A percentile compares a stretch with the other conserved stretches of the same genome.
phyloP scores from a whole-genome alignment of 2,329 filamentous ascomycete genomes.

The Stagonosporopsis chrysanthemi region DNA sequence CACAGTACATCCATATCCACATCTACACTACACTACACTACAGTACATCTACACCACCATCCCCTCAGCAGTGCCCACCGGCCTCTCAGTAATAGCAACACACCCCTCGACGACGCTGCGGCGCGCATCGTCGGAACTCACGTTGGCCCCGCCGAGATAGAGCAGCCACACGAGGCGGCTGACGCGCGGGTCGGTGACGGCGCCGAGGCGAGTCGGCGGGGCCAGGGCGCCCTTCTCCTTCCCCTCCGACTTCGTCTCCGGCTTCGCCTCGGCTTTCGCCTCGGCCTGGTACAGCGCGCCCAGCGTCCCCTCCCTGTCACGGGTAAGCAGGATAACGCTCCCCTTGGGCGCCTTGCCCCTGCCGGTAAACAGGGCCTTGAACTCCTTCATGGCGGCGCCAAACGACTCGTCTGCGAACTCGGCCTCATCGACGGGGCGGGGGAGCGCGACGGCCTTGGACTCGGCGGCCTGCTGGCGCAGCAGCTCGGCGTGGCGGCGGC shows the following conservation, averaged over 20 bases:
- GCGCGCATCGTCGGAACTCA: constrained; percentile 83
- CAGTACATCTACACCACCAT: constrained; percentile 1
- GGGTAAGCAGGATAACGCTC: constrained; percentile 75
- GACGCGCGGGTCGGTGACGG: constrained; percentile 79
- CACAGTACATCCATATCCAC: too few species aligned
- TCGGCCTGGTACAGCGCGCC: constrained; percentile 49
- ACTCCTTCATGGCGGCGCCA: constrained; percentile 74
- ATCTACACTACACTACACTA: too few species aligned
- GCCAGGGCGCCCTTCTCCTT: constrained; percentile 52
- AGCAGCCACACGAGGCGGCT: constrained; percentile 86
- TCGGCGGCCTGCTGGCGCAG: constrained; percentile 55
- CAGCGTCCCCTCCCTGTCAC: constrained; percentile 69
- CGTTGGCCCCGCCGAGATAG: constrained; percentile 85
- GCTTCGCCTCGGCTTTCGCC: too few species aligned
- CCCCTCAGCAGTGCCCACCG: constrained; percentile 84
- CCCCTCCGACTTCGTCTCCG: too few species aligned
- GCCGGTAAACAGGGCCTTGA: constrained; percentile 82
- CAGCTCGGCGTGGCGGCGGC: constrained; percentile 41
- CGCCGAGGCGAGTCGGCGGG: constrained; percentile 68
- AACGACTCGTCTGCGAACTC: constrained; percentile 78
- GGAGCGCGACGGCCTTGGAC: constrained; percentile 41
- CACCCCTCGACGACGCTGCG: constrained; percentile 85
- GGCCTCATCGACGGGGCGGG: constrained; percentile 43
- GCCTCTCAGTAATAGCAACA: constrained; percentile 85
- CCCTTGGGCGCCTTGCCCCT: constrained; percentile 79